These are phyloP conservation scores for Mycena galopus DNA, from an alignment of 768 basidiomycete species.

Conservation along the genomic window DNA sequence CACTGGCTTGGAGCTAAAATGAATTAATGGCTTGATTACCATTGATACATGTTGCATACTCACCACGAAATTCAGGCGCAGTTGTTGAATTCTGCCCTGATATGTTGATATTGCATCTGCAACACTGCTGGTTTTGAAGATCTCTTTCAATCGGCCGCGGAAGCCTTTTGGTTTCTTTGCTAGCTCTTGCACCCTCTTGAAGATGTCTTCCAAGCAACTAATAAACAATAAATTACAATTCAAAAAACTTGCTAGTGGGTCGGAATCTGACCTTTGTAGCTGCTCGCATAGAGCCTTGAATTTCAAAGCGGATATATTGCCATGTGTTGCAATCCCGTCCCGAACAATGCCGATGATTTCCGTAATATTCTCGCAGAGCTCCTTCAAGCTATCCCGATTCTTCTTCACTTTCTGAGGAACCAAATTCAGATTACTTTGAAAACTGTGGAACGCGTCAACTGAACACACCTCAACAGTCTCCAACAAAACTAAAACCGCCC, in stretches of 20 bases:
- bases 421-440: neutral
- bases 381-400: slow-evolving; percentile 12
- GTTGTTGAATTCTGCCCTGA: neutral
- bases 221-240: neutral
- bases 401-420: slow-evolving; percentile 15
- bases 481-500: neutral
- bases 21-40: neutral
- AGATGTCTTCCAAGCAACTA: slow-evolving; percentile 1
- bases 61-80: neutral
- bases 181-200: neutral
- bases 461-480: slow-evolving; percentile 12
- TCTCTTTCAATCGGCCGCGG: neutral
- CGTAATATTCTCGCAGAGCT: neutral
- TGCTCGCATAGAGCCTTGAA: neutral
- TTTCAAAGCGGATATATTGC: neutral
- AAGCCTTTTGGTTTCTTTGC: neutral
- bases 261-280: neutral
- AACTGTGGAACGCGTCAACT: neutral
- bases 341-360: neutral
- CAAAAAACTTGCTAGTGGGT: neutral
- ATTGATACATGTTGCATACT: neutral
- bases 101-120: neutral
- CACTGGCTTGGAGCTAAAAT: neutral
- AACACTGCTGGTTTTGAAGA: neutral
- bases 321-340: neutral